Evolutionary conservation across 2,329 filamentous ascomycete genomes (phyloP), one percentile per base, ranked within the genome.

Genomic region (Samsoniella hepiali): DNA sequence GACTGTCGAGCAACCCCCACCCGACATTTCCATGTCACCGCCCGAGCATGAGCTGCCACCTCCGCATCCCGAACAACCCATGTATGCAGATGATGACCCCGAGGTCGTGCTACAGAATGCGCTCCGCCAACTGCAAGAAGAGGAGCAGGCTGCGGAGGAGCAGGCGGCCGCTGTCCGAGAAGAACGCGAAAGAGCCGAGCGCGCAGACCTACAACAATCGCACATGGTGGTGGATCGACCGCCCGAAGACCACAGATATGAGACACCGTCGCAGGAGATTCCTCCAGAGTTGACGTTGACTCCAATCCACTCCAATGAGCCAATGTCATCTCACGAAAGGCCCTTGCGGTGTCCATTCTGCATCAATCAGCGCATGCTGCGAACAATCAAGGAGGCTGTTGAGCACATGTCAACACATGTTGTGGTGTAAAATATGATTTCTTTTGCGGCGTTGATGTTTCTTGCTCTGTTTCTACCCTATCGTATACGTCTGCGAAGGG

Each of bases 361-460:
- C 65, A 79, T 87, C 42, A 87, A 87, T 67, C 82, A 85, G 68
- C 78, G 84, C 6, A 85, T 87, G 83, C 76, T 87, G 58, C 77
- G 84, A 22, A 83, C 79, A 1, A 84, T 87, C 53, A 86, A 84
- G 72, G 84, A 87, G 70, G 83, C 84, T 5, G 84, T 87, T 3
- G 84, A 87, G 71, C 84, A 87, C 69, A 77, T 87, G 78, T 84
- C 84, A 11, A 86, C 83, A 2, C 84, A 87, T 65, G 84, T 87
- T 5, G 80, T 86, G 15, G 82, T 87, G 22, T 83, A 71, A 70
- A 11, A 4, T 15, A 27, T 49, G 44, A 27, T n/a, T 8, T 32
- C 7, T 42, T 47, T 42, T 27, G 32, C 7, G 7, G 57, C 8
- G 45, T 51, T 44, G 6, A n/a, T 2, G 36, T 31, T 11, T 27